Conservation (phyloP, 2,329 filamentous ascomycete genomes). For the Ophiocordyceps camponoti-rufipedis region DNA sequence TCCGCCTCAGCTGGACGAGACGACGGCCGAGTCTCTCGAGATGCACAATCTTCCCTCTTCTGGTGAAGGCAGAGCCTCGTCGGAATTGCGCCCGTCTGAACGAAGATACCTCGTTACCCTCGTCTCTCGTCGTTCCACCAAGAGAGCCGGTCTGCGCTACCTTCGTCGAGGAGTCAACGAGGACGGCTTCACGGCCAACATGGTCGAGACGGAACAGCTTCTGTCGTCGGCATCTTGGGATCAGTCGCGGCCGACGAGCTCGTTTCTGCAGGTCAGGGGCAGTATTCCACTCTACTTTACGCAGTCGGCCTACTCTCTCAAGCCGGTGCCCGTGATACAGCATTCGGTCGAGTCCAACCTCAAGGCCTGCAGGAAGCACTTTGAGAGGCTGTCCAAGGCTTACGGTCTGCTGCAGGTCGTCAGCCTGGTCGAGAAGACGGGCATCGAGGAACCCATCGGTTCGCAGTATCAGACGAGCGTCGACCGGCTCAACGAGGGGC, state of each 20-base stretch:
- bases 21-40: slow-evolving; percentile 26
- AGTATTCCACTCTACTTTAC: slow-evolving; percentile 94
- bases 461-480: slow-evolving; percentile 56
- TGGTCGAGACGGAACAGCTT: slow-evolving; percentile 89
- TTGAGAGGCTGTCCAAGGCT: slow-evolving; percentile 44
- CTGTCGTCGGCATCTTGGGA: slow-evolving; percentile 55
- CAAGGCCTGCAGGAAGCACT: slow-evolving; percentile 62
- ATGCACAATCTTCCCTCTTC: slow-evolving; percentile 19
- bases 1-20: slow-evolving; percentile 34
- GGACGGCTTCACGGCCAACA: slow-evolving; percentile 73
- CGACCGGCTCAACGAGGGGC: slow-evolving; percentile 44
- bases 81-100: slow-evolving; percentile 28
- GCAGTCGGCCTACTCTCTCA: slow-evolving; percentile 83
- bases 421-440: slow-evolving; percentile 77
- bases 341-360: slow-evolving; percentile 69
- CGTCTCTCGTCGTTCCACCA: slow-evolving; percentile 74
- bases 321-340: slow-evolving; percentile 66
- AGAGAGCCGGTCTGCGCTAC: slow-evolving; percentile 77
- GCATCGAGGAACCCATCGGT: slow-evolving; percentile 63
- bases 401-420: slow-evolving; percentile 68
- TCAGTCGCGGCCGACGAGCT: slow-evolving; percentile 45
- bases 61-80: slow-evolving; percentile 10
- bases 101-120: slow-evolving; percentile 62
- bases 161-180: slow-evolving; percentile 81
- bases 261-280: slow-evolving; percentile 73